Base-by-base conservation (phyloP, 2,329 filamentous ascomycete genomes). In the Chrysoporthe deuterocubensis region DNA sequence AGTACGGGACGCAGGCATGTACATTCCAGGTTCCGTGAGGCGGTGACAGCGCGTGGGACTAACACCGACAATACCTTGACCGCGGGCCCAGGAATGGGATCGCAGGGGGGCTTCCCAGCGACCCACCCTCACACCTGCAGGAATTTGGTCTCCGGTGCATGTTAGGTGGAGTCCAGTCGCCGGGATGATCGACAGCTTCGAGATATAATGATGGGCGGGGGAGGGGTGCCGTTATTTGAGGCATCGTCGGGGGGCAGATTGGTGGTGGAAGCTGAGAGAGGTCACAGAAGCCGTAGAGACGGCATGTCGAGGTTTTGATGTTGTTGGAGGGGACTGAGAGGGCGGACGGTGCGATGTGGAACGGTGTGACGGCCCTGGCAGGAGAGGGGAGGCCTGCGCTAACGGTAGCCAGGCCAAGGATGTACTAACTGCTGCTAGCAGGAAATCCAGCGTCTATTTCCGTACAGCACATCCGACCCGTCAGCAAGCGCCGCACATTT, bases 401-500 rank as follows among this genome's bases (percentile, higher is more conserved):
- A 54, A 54, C 50, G 50, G 13, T 21, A 54, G 26, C 50, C 50
- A 21, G 21, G 50, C 50, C 50, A 32, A 54, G 50, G 14, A 32
- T 32, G 48, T 54, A 54, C 13, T 16, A 34, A 32, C 21, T 21
- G 26, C 50, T 54, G 50, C 32, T 54, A 54, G 50, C 50, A 52
- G 26, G 48, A 54, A 11, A 26, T 26, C 21, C 21, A 54, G 50
- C 50, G 50, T 54, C 50, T 54, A 54, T 54, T 54, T 54, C 32
- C 7, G 50, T 54, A 32, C 50, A 54, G 50, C 48, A 52, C 48
- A 32, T 32, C 48, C 26, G 48, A 14, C 26, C 48, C 48, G 21
- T 52, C 48, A 52, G 48, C 50, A 54, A 26, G 50, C 50, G 50
- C 50, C 50, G 50, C 59, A 26, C 42, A 60, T 43, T 60, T 60